Evolutionary conservation across 306 rosid species (phyloP).

Genomic region (Fagus sylvatica): DNA sequence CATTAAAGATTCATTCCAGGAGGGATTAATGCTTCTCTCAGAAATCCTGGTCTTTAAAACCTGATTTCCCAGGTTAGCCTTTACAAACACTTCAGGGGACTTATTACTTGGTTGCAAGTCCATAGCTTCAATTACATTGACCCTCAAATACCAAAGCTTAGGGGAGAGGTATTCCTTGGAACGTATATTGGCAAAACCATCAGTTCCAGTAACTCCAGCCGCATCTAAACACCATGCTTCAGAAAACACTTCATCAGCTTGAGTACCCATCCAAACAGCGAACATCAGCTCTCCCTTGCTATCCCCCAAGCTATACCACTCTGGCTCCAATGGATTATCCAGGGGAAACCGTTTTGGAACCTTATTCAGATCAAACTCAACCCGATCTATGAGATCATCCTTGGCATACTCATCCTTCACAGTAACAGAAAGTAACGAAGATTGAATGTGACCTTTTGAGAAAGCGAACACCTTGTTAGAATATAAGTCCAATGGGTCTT

Average conservation of each 20-base stretch:
- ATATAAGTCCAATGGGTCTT: too few relatives aligned
- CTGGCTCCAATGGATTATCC: conserved; percentile 27
- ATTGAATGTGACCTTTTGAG: neutral
- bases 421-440: neutral
- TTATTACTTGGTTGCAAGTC: too few relatives aligned
- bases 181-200: too few relatives aligned
- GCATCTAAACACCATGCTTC: conserved; percentile 38
- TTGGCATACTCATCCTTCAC: neutral
- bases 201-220: too few relatives aligned
- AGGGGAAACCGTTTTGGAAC: neutral
- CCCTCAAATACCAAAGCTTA: too few relatives aligned
- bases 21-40: neutral
- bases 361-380: neutral
- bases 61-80: conserved; percentile 1
- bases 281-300: neutral
- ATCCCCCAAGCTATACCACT: conserved; percentile 20
- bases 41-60: neutral
- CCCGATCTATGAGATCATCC: neutral
- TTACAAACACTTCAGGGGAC: conserved; percentile 1
- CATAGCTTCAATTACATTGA: too few relatives aligned
- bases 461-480: conserved; percentile 41
- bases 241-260: conserved; percentile 32
- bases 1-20: conserved; percentile 28
- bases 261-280: conserved; percentile 10
- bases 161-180: too few relatives aligned